Evolutionary conservation across 2,329 filamentous ascomycete species (phyloP), one percentile per base, ranked within the genome.

Genomic region (Atkinsonella hypoxylon): DNA sequence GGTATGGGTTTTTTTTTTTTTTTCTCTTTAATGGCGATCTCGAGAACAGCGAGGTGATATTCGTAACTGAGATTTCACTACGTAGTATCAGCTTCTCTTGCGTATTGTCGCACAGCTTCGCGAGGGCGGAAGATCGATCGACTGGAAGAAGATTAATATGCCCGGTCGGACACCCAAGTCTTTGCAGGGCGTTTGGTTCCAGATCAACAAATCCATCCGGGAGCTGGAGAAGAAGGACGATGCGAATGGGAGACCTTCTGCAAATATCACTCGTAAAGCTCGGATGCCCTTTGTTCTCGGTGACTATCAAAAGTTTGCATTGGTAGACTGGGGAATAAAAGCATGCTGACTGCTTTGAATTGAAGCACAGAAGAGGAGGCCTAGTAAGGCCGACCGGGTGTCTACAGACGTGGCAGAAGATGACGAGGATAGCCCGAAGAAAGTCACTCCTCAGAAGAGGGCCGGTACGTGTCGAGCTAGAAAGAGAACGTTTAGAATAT

Each of bases 91-190:
- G 32, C 59, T 70, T 7, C 57, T 70, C 4, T 54, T 70, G 1
- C 64, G 65, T 7, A 59, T 70, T 49, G 58, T 70, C 15, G 56
- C 59, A 3, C 64, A 66, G 45, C 48, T 65, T 22, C 64, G 62
- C 42, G 57, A 62, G 0, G 62, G 64, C 2, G 64, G 64, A 2
- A 62, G 59, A 12, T 17, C 56, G 5, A 66, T 70, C 54, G 65
- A 67, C 44, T 71, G 67, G 67, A 51, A 53, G 1, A 54, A 54
- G 3, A 57, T 71, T 26, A 55, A 57, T 22, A 68, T 71, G 60
- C 63, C 65, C 0, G 66, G 64, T 0, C 66, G 69, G 8, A 70
- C 67, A 1, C 51, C 57, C 20, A 71, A 71, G 53, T 66, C 65
- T 2, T 54, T 71, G 0, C 59, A 66, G 54, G 64, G 66, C 41